A percentile compares a stretch with the other conserved stretches of the same genome.
These are phyloP conservation scores for Lactifluus pinguis DNA, from an alignment of 768 basidiomycete genomes.

Conservation along the genomic window DNA sequence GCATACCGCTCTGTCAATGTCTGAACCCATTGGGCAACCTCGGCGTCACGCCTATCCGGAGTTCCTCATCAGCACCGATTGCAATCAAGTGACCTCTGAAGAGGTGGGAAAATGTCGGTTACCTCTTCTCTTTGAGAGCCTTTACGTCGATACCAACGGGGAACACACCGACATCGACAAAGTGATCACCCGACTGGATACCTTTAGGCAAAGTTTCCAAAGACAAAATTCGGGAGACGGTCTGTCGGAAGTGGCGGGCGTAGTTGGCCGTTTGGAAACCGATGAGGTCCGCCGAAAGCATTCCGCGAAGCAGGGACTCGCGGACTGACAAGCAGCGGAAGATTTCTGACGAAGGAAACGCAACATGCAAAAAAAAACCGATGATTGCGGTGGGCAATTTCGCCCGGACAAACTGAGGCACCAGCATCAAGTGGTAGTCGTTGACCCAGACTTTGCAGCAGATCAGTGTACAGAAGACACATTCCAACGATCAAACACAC, in stretches of 20 bases:
- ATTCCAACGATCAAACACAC: conserved; percentile 23
- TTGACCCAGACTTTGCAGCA: conserved; percentile 60
- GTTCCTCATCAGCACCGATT: conserved; percentile 2
- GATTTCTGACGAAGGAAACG: conserved; percentile 92
- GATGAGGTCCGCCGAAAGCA: conserved; percentile 90
- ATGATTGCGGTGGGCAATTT: conserved; percentile 57
- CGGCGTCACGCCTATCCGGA: conserved; percentile 48
- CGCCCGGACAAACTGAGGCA: conserved; percentile 77
- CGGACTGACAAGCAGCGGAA: conserved; percentile 84
- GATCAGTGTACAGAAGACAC: conserved; percentile 1
- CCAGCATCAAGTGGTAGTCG: conserved; percentile 94
- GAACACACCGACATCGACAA: conserved; percentile 83
- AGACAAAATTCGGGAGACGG: conserved; percentile 68
- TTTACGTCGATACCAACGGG: conserved; percentile 84
- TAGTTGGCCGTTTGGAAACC: conserved; percentile 87
- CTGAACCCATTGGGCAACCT: conserved; percentile 77
- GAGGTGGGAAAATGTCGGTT: conserved; percentile 18
- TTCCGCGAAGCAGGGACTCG: conserved; percentile 68
- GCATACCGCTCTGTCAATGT: conserved; percentile 72
- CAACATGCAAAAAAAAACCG: conserved; percentile 94
- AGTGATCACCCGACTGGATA: conserved; percentile 59
- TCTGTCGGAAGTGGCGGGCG: conserved; percentile 80
- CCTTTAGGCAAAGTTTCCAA: conserved; percentile 80
- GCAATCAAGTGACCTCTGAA: neutral
- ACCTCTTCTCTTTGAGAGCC: conserved; percentile 59